phyloP scores from a whole-genome alignment of 2,329 filamentous ascomycete genomes.

The Trematosphaeria pertusa region DNA sequence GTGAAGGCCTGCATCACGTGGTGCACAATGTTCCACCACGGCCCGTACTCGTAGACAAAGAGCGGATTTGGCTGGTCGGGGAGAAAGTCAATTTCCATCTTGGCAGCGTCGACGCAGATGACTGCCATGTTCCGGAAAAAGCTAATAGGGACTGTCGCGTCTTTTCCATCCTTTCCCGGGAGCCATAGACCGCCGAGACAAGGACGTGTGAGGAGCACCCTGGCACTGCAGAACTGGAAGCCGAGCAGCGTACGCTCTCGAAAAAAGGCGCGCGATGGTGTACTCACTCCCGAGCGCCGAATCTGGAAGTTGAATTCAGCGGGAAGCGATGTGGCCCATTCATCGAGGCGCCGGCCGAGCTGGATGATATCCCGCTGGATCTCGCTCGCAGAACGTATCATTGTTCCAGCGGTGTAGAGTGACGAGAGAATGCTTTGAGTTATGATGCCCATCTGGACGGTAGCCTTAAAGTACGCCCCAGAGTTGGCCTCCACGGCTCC shows the following conservation, averaged over 20 bases:
- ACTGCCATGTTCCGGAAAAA: slow-evolving; percentile 42
- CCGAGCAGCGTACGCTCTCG: slow-evolving; percentile 42
- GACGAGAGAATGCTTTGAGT: slow-evolving; percentile 42
- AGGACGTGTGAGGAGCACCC: slow-evolving; percentile 50
- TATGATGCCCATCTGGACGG: slow-evolving; percentile 39
- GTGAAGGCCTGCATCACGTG: slow-evolving; percentile 50
- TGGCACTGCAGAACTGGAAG: slow-evolving; percentile 46
- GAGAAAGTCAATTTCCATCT: slow-evolving; percentile 41
- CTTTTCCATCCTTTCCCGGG: slow-evolving; percentile 18
- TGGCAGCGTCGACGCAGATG: slow-evolving; percentile 48
- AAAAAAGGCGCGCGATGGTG: slow-evolving; percentile 5
- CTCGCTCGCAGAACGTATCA: slow-evolving; percentile 38
- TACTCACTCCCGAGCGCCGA: neutral
- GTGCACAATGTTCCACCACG: slow-evolving; percentile 52
- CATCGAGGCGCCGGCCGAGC: slow-evolving; percentile 40
- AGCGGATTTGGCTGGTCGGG: slow-evolving; percentile 40
- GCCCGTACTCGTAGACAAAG: slow-evolving; percentile 41
- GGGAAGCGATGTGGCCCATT: slow-evolving; percentile 43
- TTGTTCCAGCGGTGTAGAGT: slow-evolving; percentile 47
- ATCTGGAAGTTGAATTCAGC: slow-evolving; percentile 36
- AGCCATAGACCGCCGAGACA: slow-evolving; percentile 42
- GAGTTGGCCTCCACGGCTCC: slow-evolving; percentile 20
- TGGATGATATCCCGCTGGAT: slow-evolving; percentile 44
- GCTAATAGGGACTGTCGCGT: slow-evolving; percentile 25
- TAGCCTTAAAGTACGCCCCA: slow-evolving; percentile 35